Percentiles rank a stretch among this genome's conserved stretches.
These are phyloP conservation scores for Cryptococcus deneoformans DNA, from an alignment of 1,284 basidiomycete genomes.

Conservation along the genomic window DNA sequence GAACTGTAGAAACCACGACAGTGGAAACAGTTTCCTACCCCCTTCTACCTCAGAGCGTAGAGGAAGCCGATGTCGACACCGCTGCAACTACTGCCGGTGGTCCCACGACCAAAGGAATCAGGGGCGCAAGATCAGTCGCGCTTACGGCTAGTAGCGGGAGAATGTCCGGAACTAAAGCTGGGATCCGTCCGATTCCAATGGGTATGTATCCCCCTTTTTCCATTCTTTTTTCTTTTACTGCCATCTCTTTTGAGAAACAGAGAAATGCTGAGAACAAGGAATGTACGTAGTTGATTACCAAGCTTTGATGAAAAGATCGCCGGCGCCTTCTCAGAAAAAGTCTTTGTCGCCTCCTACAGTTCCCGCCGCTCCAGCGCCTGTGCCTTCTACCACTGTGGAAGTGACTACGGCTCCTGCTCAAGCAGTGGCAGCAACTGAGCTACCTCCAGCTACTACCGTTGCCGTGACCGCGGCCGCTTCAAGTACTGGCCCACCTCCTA, in stretches of 20 bases:
- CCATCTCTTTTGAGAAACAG: no score
- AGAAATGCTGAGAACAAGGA: not conserved
- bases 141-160: constrained; percentile 4
- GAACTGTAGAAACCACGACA: constrained; percentile 15
- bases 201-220: constrained; percentile 10
- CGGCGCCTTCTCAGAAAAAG: constrained; percentile 8
- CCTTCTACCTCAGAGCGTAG: not conserved
- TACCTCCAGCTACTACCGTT: not conserved
- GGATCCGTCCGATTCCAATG: constrained; percentile 25
- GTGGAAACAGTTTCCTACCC: no score
- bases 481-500: not conserved
- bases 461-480: not conserved
- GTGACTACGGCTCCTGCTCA: not conserved
- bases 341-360: not conserved
- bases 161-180: constrained; percentile 21
- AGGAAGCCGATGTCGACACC: constrained; percentile 17
- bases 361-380: not conserved
- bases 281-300: constrained; percentile 27
- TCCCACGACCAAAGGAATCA: constrained; percentile 19
- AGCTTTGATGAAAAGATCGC: constrained; percentile 21
- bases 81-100: constrained; percentile 22
- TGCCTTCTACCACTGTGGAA: no score
- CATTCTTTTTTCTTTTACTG: no score
- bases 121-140: constrained; percentile 15
- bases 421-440: not conserved